Conservation (phyloP, 257 asterid species). For the Coffea canephora region DNA sequence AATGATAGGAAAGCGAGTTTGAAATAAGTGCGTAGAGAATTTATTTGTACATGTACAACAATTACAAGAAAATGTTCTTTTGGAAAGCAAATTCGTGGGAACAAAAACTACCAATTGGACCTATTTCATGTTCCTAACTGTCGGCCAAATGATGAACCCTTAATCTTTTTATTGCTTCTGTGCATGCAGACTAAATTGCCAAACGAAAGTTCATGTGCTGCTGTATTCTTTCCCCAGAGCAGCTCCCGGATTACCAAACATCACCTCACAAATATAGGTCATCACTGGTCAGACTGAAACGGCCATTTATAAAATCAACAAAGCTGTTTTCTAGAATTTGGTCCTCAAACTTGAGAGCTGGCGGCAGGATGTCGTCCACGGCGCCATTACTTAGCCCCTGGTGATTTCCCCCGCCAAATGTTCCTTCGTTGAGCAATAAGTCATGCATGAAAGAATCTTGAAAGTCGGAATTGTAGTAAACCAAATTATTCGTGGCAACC, state of each 20-base stretch:
- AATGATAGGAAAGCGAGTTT: neutral
- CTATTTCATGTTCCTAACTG: neutral
- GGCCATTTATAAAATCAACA: conserved; percentile 41
- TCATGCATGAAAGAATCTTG: conserved; percentile 35
- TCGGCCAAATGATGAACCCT: neutral
- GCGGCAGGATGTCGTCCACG: conserved; percentile 39
- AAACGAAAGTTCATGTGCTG: neutral
- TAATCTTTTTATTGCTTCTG: no score
- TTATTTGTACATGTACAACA: conserved; percentile 7
- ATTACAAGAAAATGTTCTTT: neutral
- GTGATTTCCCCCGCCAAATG: conserved; percentile 21
- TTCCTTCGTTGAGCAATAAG: conserved; percentile 29
- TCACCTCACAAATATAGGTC: conserved; percentile 31
- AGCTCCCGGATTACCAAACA: conserved; percentile 10
- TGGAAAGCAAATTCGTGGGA: conserved; percentile 14
- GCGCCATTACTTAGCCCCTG: conserved; percentile 16
- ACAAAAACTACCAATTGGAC: conserved; percentile 16
- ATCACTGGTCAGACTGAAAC: conserved; percentile 36
- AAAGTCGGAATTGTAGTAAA: conserved; percentile 20
- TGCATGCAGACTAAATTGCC: neutral
- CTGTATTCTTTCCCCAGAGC: conserved; percentile 28
- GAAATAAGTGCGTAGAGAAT: conserved; percentile 12
- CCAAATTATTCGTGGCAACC: conserved; percentile 14
- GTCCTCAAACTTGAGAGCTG: conserved; percentile 46
- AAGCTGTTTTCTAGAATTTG: conserved; percentile 34